Base-by-base conservation (phyloP, 1,139 yeast genomes). In the Pichia sp. region DNA sequence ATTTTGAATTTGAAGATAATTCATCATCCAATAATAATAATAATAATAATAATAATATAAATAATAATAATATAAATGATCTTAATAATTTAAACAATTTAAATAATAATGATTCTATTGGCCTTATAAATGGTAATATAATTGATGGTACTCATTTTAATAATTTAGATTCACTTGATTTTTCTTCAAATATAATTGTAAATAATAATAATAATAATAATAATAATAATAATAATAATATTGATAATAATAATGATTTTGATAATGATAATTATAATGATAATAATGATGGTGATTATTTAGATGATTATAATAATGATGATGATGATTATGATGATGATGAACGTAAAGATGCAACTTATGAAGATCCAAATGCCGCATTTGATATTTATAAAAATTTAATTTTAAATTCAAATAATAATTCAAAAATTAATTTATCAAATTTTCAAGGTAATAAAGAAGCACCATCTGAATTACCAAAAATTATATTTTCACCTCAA, bases 281-380 rank as follows among this genome's bases (percentile, higher is more conserved):
- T 33, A 54, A 51, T 11, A 49, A 49, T 11, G 32, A 33, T 10
- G 38, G 9, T 25, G 87, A 81, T 48, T 73, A 55, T 66, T 28
- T 34, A 5, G 42, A 39, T 30, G 94, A 85, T 58, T 78, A 75
- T 53, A 95, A 86, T 51, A 77, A 79, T 51, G 86, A 83, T 43
- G 87, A 82, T 30, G 59, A 58, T 47, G 55, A 59, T 39, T 55
- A 56, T 48, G 40, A 47, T 33, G 55, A 59, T 47, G 51, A 53
- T 18, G 46, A 39, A 31, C 43, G 43, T 29, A 44, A 54, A 51
- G 49, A 54, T 56, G 48, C 52, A 46, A 42, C 57, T 50, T 46
- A 56, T 8, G 60, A 58, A 18, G 56, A 55, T 33, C 56, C 54
- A 11, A 50, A 45, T 26, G 56, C 55, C 5, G 62, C 58, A 9